Base-by-base conservation (phyloP, 1,284 basidiomycete species). In the Fomitopsis palustris region DNA sequence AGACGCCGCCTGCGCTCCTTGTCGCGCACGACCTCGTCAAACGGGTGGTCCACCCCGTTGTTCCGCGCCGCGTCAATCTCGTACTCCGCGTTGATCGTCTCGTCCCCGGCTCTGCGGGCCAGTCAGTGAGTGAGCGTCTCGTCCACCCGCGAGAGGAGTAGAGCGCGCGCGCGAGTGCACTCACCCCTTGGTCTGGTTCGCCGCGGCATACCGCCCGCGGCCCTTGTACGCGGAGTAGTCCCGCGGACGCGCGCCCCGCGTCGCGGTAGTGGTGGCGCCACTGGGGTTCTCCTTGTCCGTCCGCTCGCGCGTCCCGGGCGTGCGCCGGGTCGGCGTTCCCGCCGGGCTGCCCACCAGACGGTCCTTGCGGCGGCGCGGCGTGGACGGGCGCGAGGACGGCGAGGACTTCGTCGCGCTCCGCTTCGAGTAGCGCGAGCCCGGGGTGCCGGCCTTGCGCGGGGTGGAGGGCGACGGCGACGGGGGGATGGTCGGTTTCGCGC, bases 1-100 rank as follows among this genome's bases (percentile, higher is more conserved):
- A 96, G 81, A 60, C 78, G 75, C 65, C 80, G 81, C 45, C 95
- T 77, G 49, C 84, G 82, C 16, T 83, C 80, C 67, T 82, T 90
- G 54, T 78, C 78, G 35, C 94, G 79, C 31, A 93, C 90, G 27
- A 93, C 91, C 55, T 88, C 85, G 55, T 94, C 87, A 67, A 82
- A 96, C 65, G 87, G 84, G 67, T 83, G 88, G 43, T 75, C 75
- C 6, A 85, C 61, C 1, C 92, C 92, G 1, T 79, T 77, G 69
- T 96, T 95, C 23, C 73, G 75, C 9, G 75, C 74, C 1, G 85
- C 82, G 65, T 92, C 80, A 56, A 95, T 88, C 62, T 83, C 81
- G 69, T 81, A 94, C 19, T 78, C 72, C 14, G 84, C 80, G 62
- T 89, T 88, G 63, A 92, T 83, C 16, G 69, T 65, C 12, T 60